A percentile compares a stretch with the other conserved stretches of the same genome.
Evolutionary conservation across 2,329 filamentous ascomycete genomes (phyloP).

Genomic region (Neonectria hederae): DNA sequence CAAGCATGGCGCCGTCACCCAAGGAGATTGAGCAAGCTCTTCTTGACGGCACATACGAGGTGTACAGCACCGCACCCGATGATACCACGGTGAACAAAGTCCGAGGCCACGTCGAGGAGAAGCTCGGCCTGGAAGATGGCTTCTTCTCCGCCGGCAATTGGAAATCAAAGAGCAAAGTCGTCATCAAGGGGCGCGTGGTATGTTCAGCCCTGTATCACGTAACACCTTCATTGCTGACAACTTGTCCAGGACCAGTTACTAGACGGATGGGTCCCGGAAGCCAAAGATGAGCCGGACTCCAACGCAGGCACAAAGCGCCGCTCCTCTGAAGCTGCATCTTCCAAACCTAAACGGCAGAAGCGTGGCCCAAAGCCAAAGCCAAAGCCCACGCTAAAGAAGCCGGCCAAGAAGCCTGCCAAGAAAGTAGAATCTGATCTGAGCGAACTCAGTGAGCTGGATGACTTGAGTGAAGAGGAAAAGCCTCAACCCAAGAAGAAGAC

Average conservation of each 20-base stretch:
- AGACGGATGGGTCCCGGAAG: slow-evolving; percentile 47
- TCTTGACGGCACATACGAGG: slow-evolving; percentile 55
- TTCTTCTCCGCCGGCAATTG: slow-evolving; percentile 62
- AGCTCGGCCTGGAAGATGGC: slow-evolving; percentile 58
- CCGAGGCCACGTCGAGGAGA: slow-evolving; percentile 61
- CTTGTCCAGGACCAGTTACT: slow-evolving; percentile 47
- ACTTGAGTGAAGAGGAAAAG: slow-evolving; percentile 34
- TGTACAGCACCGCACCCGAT: slow-evolving; percentile 57
- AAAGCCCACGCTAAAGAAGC: slow-evolving; percentile 31
- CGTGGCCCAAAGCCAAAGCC: slow-evolving; percentile 33
- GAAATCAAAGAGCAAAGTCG: slow-evolving; percentile 66
- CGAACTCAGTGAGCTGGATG: slow-evolving; percentile 28
- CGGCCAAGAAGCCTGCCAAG: slow-evolving; percentile 30
- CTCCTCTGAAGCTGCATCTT: slow-evolving; percentile 47
- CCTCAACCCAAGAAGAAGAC: slow-evolving; percentile 35
- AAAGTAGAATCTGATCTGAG: slow-evolving; percentile 36
- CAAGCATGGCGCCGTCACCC: slow-evolving; percentile 53
- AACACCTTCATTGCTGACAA: slow-evolving; percentile 6
- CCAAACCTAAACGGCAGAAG: slow-evolving; percentile 55
- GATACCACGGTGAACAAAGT: slow-evolving; percentile 66
- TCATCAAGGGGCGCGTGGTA: slow-evolving; percentile 67
- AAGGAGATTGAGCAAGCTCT: slow-evolving; percentile 58
- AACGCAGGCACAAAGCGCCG: slow-evolving; percentile 46
- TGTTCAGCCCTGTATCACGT: slow-evolving; percentile 37
- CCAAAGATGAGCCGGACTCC: slow-evolving; percentile 37